These are phyloP conservation scores for Apiosordaria backusii DNA, from an alignment of 495 filamentous ascomycete species.

Conservation along the genomic window DNA sequence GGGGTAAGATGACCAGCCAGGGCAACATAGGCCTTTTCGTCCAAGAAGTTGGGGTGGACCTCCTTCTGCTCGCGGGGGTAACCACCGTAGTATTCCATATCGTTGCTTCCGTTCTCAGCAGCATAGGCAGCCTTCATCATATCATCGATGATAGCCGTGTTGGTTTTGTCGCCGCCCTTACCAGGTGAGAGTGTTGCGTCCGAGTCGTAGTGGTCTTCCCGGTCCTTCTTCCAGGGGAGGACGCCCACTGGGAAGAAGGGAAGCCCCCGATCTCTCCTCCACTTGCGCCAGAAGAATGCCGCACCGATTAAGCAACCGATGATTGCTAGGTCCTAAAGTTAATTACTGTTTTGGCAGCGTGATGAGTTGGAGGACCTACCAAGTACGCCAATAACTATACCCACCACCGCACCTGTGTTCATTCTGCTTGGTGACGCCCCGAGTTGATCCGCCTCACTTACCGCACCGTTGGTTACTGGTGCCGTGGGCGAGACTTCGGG, in stretches of 20 bases:
- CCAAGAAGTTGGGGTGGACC: slow-evolving; percentile 12
- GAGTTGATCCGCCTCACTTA: not conserved
- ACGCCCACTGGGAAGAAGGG: slow-evolving; percentile 17
- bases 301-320: slow-evolving; percentile 18
- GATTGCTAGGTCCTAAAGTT: slow-evolving; percentile 7
- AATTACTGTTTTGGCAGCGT: not conserved
- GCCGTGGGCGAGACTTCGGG: slow-evolving; percentile 1
- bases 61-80: slow-evolving; percentile 1
- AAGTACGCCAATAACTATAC: slow-evolving; percentile 23
- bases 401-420: slow-evolving; percentile 13
- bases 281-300: slow-evolving; percentile 20
- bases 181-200: slow-evolving; percentile 3
- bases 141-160: slow-evolving; percentile 29
- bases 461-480: not conserved
- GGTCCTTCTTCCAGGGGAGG: not conserved
- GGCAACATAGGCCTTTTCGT: slow-evolving; percentile 24
- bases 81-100: slow-evolving; percentile 10
- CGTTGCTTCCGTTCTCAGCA: slow-evolving; percentile 21
- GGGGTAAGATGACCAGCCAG: slow-evolving; percentile 20
- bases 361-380: slow-evolving; percentile 9
- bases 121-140: slow-evolving; percentile 29
- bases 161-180: slow-evolving; percentile 20
- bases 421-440: not conserved
- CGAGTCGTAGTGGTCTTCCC: slow-evolving; percentile 1
- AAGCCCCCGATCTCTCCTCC: slow-evolving; percentile 14